Percentiles rank a stretch among this genome's conserved stretches.
phyloP scores from a whole-genome alignment of 495 filamentous ascomycete genomes.

The Aspergillus nanangensis region DNA sequence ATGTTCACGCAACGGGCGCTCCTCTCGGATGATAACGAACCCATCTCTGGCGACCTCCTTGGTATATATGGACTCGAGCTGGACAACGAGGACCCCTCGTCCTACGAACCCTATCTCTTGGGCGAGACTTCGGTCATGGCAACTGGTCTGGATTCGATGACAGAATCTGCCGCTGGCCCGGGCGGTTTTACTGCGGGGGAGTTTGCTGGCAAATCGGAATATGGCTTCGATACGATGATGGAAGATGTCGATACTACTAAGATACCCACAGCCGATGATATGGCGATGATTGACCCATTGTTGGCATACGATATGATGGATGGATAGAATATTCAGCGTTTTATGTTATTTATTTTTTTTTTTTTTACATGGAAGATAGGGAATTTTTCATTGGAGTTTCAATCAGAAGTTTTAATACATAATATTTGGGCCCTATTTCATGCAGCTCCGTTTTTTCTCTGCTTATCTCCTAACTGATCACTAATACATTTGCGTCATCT shows the following conservation, averaged over 20 bases:
- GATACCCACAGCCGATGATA: conserved; percentile 30
- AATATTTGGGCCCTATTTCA: too few relatives aligned
- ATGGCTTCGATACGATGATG: conserved; percentile 26
- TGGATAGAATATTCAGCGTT: conserved; percentile 4
- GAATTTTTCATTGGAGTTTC: background rate
- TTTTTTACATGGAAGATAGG: background rate
- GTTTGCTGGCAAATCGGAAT: conserved; percentile 8
- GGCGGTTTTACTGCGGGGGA: background rate
- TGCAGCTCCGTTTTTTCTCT: too few relatives aligned
- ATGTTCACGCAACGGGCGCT: conserved; percentile 41
- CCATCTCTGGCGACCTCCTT: conserved; percentile 24
- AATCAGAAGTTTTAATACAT: too few relatives aligned
- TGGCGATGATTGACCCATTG: conserved; percentile 34
- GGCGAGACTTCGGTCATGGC: conserved; percentile 3
- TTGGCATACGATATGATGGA: conserved; percentile 29
- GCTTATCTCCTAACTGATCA: too few relatives aligned
- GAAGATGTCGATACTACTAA: conserved; percentile 25
- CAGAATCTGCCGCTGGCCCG: background rate
- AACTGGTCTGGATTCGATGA: too few relatives aligned
- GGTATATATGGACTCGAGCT: conserved; percentile 44
- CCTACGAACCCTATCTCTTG: conserved; percentile 15
- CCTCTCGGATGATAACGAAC: conserved; percentile 25
- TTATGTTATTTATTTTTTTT: background rate
- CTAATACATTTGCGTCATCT: too few relatives aligned
- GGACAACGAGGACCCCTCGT: conserved; percentile 19